Evolutionary conservation across 129 eudicot species (phyloP).

Genomic region (Mikania micrantha): DNA sequence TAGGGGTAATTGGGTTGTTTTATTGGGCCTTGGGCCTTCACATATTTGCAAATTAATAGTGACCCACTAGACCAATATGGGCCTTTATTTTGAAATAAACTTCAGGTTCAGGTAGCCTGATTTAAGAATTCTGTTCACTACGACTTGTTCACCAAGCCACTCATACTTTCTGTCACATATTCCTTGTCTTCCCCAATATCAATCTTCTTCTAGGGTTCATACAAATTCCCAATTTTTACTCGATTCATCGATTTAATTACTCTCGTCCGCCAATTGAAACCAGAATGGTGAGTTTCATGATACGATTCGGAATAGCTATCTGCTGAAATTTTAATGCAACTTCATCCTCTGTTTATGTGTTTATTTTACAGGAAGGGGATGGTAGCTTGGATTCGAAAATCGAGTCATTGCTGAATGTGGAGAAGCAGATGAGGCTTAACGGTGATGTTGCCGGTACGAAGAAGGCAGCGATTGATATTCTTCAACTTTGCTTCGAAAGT

Average conservation of each 20-base stretch:
- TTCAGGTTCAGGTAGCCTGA: not conserved
- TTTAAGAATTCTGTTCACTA: not conserved
- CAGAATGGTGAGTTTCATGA: conserved; percentile 27
- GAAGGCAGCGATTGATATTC: conserved; percentile 70
- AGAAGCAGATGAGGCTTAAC: conserved; percentile 80
- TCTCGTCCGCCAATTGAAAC: not conserved
- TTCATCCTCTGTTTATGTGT: not conserved
- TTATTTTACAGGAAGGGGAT: conserved; percentile 44
- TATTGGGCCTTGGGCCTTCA: too few relatives aligned
- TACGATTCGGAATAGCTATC: not conserved
- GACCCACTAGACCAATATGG: too few relatives aligned
- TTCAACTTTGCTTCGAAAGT: conserved; percentile 65
- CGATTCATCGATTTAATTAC: conserved; percentile 6
- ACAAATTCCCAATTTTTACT: not conserved
- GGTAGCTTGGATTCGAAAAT: conserved; percentile 61
- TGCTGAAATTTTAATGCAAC: not conserved
- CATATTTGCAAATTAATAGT: too few relatives aligned
- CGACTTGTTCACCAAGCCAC: conserved; percentile 20
- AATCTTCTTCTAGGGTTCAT: conserved; percentile 37
- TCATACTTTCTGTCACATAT: conserved; percentile 3
- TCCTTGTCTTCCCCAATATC: conserved; percentile 1
- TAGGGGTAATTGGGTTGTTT: too few relatives aligned
- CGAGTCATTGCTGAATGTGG: conserved; percentile 68
- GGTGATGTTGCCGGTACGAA: conserved; percentile 69
- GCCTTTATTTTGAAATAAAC: not conserved